Base-by-base conservation (phyloP, 2,329 filamentous ascomycete species). In the Eutypella sp. region DNA sequence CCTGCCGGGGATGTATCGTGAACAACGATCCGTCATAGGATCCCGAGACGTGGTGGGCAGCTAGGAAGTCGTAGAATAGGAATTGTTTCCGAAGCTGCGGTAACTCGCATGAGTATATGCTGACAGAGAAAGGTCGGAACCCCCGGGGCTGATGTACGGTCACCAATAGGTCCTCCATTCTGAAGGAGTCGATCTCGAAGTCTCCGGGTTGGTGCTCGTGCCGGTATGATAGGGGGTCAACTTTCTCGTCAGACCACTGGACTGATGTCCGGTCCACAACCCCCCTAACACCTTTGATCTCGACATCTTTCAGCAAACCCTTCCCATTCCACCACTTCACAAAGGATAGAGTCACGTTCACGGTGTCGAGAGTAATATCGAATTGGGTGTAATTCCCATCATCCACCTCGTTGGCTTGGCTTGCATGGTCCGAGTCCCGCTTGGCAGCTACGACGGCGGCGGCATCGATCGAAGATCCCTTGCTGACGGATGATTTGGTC, bases 241-340 rank as follows among this genome's bases (percentile, higher is more conserved):
- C 69, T 43, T 79, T 74, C 41, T 85, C 82, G 27, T 74, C 75
- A 5, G 78, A 73, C 78, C 88, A 93, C 46, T 75, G 71, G 2
- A 99, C 87, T 40, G 83, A 86, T 1, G 90, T 96, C 48, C 93
- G 81, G 66, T 99, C 93, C 38, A 99, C 78, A 5, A 97, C 89
- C 19, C 93, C 93, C 48, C 93, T 81, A 24, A 99, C 87, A 4
- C 93, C 93, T 61, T 90, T 93, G 43, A 99, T 85, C 61, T 96
- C 90, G 36, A 99, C 93, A 62, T 97, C 89, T 57, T 88, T 85
- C 8, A 99, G 72, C 5, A 95, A 76, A 0, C 93, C 93, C 65
- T 92, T 96, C 19, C 93, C 92, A 57, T 96, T 97, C 81, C 95
- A 95, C 93, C 93, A 99, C 63, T 96, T 97, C n/a, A 90, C 78